Base-by-base conservation (phyloP, 495 filamentous ascomycete genomes). In the Choiromyces venosus region DNA sequence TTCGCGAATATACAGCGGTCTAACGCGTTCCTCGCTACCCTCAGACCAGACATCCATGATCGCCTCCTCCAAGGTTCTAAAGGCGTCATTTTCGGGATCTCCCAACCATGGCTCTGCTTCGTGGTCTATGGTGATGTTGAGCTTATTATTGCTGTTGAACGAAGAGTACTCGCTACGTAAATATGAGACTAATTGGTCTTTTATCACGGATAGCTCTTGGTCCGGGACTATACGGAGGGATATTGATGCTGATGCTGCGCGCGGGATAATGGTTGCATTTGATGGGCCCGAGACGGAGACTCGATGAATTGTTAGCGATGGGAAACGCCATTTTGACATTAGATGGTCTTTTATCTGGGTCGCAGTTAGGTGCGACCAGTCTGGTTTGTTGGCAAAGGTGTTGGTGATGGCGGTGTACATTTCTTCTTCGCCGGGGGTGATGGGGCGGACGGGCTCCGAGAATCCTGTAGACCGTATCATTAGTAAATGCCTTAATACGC, bases 41-140 rank as follows among this genome's bases (percentile, higher is more conserved):
- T 71, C 61, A 16, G 87, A 85, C 95, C 95, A 99, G 0, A 90
- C 94, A 35, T 89, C 86, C 82, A 92, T 89, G 66, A 98, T 89
- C 0, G 94, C 96, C 72, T 91, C 87, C 76, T 97, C 93, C 1
- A 98, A 87, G 0, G 93, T 96, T 46, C 89, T 88, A 79, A 97
- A 99, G 76, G 97, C 93, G 77, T 94, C 88, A 74, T 96, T 98
- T 39, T 90, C 88, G 19, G 91, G 93, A 72, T 97, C 93, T 2
- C 95, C 95, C 0, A 99, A 88, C 95, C 95, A 99, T 21, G 95
- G 92, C 79, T 99, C 95, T 1, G 95, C 94, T 81, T 92, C 91
- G 74, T 96, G 93, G 65, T 95, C 93, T 74, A 98, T 93, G 37
- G 88, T 87, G 36, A 99, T 88, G 1, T 88, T 91, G 61, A 98